These are phyloP conservation scores for Vigna nakashimae DNA, from an alignment of 306 rosid genomes.

Conservation along the genomic window DNA sequence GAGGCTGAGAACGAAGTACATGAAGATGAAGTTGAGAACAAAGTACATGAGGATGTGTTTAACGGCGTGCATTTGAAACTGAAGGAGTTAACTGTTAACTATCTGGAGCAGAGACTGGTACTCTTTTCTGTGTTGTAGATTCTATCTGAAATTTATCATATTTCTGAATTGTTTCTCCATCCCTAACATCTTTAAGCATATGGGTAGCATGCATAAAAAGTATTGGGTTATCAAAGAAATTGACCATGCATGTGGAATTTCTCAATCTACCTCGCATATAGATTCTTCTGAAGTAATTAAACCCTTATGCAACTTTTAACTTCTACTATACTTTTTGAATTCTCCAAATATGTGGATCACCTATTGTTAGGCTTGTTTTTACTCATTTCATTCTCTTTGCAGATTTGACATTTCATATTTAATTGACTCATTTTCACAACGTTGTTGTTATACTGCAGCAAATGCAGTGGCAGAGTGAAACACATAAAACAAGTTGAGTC, in stretches of 20 bases:
- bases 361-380: constrained; percentile 12
- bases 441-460: constrained; percentile 13
- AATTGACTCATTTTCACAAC: neutral
- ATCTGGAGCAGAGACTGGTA: constrained; percentile 85
- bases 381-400: neutral
- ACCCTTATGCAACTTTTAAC: constrained; percentile 14
- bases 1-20: constrained; percentile 39
- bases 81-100: constrained; percentile 54
- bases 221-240: constrained; percentile 15
- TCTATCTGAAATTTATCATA: constrained; percentile 28
- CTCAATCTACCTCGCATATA: constrained; percentile 15
- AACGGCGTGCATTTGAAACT: constrained; percentile 55
- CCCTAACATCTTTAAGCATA: constrained; percentile 32
- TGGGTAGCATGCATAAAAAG: constrained; percentile 27
- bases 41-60: constrained; percentile 55
- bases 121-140: constrained; percentile 35
- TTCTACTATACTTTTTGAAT: neutral
- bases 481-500: constrained; percentile 10
- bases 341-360: constrained; percentile 13
- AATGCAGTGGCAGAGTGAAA: constrained; percentile 16
- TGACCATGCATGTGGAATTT: constrained; percentile 21
- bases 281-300: constrained; percentile 33
- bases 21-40: constrained; percentile 45
- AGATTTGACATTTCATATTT: constrained; percentile 19
- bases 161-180: constrained; percentile 22